Conservation (phyloP, 352 stramenopile species). For the Phytophthora palmivora region DNA sequence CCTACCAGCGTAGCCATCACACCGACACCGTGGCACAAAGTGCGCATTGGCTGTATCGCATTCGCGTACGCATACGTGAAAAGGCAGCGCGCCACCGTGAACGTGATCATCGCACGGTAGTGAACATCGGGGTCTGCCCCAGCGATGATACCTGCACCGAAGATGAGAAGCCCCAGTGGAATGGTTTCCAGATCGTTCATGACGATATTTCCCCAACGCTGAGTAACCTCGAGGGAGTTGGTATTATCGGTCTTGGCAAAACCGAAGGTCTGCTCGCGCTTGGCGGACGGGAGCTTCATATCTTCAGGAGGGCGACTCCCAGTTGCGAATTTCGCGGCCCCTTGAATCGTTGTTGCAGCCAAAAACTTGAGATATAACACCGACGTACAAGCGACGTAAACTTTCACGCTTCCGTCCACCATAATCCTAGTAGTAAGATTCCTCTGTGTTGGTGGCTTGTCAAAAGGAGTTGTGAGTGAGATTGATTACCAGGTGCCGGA, state of each 20-base stretch:
- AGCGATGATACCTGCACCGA: constrained; percentile 52
- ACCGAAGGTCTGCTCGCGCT: constrained; percentile 28
- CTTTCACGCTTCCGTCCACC: constrained; percentile 10
- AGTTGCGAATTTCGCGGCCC: constrained; percentile 54
- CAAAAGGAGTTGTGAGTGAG: background rate
- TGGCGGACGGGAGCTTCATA: constrained; percentile 37
- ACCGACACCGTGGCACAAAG: constrained; percentile 30
- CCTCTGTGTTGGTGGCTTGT: too few relatives aligned
- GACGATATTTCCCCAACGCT: constrained; percentile 62
- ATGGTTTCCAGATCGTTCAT: constrained; percentile 73
- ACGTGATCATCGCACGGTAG: constrained; percentile 39
- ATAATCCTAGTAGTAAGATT: too few relatives aligned
- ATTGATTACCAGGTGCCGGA: too few relatives aligned
- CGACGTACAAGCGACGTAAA: constrained; percentile 42
- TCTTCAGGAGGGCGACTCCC: constrained; percentile 66
- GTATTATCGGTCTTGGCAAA: constrained; percentile 34
- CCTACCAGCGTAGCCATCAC: constrained; percentile 33
- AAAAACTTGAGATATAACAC: constrained; percentile 77
- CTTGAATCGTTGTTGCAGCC: constrained; percentile 53
- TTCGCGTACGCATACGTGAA: constrained; percentile 52
- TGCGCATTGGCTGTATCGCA: constrained; percentile 46
- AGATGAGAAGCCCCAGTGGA: constrained; percentile 59
- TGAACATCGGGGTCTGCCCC: constrained; percentile 48
- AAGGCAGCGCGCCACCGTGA: constrained; percentile 43
- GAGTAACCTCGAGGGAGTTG: constrained; percentile 36